These are phyloP conservation scores for Alternaria sp. DNA, from an alignment of 2,329 filamentous ascomycete species.

Conservation along the genomic window DNA sequence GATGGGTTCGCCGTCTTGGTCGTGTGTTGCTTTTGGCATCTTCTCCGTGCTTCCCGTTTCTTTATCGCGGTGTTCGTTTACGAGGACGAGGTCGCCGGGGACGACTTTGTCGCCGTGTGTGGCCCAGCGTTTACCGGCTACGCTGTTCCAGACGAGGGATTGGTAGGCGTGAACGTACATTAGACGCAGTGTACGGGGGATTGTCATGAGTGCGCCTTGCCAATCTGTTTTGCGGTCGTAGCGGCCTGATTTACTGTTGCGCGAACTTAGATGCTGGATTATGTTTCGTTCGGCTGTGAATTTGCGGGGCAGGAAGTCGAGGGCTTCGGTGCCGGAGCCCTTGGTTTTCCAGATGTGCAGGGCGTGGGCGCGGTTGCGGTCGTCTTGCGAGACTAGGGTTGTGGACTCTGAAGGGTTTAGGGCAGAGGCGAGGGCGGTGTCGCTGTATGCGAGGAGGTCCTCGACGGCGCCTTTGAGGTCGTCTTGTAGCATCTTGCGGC, in stretches of 20 bases:
- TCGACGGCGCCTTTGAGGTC: slow-evolving; percentile 83
- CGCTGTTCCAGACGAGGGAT: slow-evolving; percentile 91
- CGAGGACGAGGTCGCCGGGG: slow-evolving; percentile 82
- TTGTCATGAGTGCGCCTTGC: slow-evolving; percentile 78
- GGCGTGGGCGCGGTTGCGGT: slow-evolving; percentile 77
- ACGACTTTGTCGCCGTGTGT: slow-evolving; percentile 75
- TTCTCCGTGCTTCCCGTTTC: slow-evolving; percentile 36
- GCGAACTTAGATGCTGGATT: slow-evolving; percentile 72
- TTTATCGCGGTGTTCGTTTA: slow-evolving; percentile 63
- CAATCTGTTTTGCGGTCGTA: slow-evolving; percentile 68
- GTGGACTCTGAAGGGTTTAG: slow-evolving; percentile 40
- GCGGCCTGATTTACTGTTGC: slow-evolving; percentile 53
- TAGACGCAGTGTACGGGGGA: slow-evolving; percentile 80
- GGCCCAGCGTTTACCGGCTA: slow-evolving; percentile 80
- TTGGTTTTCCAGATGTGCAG: slow-evolving; percentile 75
- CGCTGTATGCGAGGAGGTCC: slow-evolving; percentile 75
- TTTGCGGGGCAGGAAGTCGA: slow-evolving; percentile 74
- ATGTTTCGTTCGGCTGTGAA: slow-evolving; percentile 82
- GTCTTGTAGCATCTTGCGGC: slow-evolving; percentile 80
- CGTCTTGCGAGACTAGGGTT: slow-evolving; percentile 71
- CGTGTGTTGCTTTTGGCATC: slow-evolving; percentile 45
- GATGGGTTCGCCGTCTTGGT: slow-evolving; percentile 70
- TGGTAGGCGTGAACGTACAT: slow-evolving; percentile 99
- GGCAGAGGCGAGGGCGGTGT: slow-evolving; percentile 64
- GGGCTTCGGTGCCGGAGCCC: slow-evolving; percentile 64